Conservation (phyloP, 176 grass and related monocot species). For the Otatea glauca region DNA sequence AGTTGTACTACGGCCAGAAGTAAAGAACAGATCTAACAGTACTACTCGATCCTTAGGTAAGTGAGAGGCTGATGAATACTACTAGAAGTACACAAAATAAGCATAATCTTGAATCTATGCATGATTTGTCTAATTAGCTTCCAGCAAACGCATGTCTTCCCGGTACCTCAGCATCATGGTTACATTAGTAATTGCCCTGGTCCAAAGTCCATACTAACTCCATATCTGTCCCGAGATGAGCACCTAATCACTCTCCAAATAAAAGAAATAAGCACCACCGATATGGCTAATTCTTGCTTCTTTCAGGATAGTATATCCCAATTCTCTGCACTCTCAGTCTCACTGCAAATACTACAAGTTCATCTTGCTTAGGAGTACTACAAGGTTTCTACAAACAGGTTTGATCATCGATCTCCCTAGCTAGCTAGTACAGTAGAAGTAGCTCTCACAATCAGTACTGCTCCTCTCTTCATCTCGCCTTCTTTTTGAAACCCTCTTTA, state of each 20-base stretch:
- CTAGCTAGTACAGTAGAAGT: too few species aligned
- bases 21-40: neutral
- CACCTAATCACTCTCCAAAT: neutral
- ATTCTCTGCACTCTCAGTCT: neutral
- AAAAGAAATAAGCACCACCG: neutral
- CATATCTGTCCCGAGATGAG: neutral
- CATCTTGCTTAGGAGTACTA: neutral
- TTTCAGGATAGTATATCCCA: neutral
- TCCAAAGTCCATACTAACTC: neutral
- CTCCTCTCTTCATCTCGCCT: neutral
- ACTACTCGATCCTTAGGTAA: neutral
- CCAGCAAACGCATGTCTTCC: neutral
- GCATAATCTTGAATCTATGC: neutral
- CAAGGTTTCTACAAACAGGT: too few species aligned
- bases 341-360: neutral
- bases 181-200: neutral
- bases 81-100: neutral
- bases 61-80: neutral
- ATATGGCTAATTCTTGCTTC: neutral
- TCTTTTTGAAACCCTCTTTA: neutral
- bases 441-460: too few species aligned
- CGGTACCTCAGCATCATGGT: neutral
- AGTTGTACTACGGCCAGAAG: neutral
- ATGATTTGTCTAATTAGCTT: neutral
- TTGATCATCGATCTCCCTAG: too few species aligned